These are phyloP conservation scores for Miscanthus sacchariflorus DNA, from an alignment of 202 grass and related monocot genomes.

Conservation along the genomic window DNA sequence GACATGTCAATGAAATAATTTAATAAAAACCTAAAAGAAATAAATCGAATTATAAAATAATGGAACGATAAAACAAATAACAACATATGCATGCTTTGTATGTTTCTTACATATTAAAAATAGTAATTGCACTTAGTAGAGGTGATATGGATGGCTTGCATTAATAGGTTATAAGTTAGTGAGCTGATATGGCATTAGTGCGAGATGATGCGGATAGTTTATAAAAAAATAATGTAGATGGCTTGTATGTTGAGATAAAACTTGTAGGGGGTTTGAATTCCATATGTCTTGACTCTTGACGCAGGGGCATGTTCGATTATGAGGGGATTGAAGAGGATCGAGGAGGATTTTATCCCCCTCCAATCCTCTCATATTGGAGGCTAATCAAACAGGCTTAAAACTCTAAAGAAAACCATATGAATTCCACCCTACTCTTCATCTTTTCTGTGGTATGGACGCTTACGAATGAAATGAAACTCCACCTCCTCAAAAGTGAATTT, in stretches of 20 bases:
- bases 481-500: background rate
- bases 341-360: background rate
- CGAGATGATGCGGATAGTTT: background rate
- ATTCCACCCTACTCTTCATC: background rate
- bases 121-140: background rate
- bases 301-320: background rate
- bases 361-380: background rate
- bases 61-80: background rate
- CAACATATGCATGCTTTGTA: background rate
- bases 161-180: background rate
- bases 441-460: constrained; percentile 32
- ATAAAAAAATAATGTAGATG: background rate
- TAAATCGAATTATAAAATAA: background rate
- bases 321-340: background rate
- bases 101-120: background rate
- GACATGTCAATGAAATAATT: background rate
- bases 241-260: background rate
- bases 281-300: background rate
- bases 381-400: background rate
- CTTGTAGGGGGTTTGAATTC: background rate
- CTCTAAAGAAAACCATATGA: background rate
- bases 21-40: background rate
- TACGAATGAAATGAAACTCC: constrained; percentile 35
- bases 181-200: background rate
- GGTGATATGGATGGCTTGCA: background rate